These are phyloP conservation scores for Candida sithepensis DNA, from an alignment of 805 yeast genomes.

Conservation along the genomic window DNA sequence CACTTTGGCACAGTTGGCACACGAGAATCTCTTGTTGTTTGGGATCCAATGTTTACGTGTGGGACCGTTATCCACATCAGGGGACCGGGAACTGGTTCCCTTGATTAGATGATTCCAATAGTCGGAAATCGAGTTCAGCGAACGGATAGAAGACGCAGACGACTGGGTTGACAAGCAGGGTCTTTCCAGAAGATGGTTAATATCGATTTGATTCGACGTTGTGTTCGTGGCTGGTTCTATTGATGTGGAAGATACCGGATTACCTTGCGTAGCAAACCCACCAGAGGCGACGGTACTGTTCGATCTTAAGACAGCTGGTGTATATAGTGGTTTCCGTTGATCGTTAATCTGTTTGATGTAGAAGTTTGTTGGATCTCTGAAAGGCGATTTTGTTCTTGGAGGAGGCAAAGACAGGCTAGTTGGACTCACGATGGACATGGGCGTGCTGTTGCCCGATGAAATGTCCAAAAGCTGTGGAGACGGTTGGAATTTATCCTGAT, in stretches of 20 bases:
- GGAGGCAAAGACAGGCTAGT: slow-evolving; percentile 11
- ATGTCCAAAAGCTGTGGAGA: not conserved
- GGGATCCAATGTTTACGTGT: slow-evolving; percentile 70
- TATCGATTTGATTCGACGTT: slow-evolving; percentile 11
- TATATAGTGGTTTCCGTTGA: slow-evolving; percentile 81
- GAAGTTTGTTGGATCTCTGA: slow-evolving; percentile 29
- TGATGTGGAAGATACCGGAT: slow-evolving; percentile 5
- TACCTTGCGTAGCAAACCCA: not conserved
- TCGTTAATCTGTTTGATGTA: slow-evolving; percentile 68
- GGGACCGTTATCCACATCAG: slow-evolving; percentile 34
- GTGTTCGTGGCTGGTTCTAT: slow-evolving; percentile 4
- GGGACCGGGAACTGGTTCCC: not conserved
- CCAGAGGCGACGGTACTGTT: slow-evolving; percentile 11
- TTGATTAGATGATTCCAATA: slow-evolving; percentile 26
- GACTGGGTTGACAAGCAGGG: slow-evolving; percentile 15
- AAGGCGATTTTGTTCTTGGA: slow-evolving; percentile 25
- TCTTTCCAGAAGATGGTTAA: slow-evolving; percentile 14
- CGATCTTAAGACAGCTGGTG: slow-evolving; percentile 80
- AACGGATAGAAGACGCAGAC: slow-evolving; percentile 24
- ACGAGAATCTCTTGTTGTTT: slow-evolving; percentile 59
- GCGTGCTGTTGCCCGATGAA: not conserved
- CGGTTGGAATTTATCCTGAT: slow-evolving; percentile 7
- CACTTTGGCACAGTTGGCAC: slow-evolving; percentile 62
- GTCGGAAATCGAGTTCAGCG: slow-evolving; percentile 23
- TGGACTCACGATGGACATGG: slow-evolving; percentile 2